Base-by-base conservation (phyloP, 306 rosid genomes). In the Parietaria judaica region DNA sequence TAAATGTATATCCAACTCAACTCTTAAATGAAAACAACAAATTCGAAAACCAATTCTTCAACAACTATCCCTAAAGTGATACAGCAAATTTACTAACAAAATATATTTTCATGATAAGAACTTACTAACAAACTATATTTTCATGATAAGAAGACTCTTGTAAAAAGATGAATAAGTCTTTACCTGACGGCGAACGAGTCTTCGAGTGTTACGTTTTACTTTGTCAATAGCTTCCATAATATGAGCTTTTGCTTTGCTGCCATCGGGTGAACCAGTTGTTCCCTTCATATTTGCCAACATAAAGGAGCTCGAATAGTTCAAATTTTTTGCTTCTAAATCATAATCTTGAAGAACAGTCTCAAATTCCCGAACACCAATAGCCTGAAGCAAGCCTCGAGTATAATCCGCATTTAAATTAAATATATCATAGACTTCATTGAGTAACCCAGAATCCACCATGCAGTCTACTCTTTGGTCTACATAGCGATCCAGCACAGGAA, bases 111-210 rank as follows among this genome's bases (percentile, higher is more conserved):
- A 23, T 23, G 31, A 23, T 23, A 23, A 23, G 10, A 54, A 8
- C n/a, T 6, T 3, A 15, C 4, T 15, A 10, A 7, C 6, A 31
- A 8, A 43, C 11, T 23, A 23, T 23, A 23, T 23, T 23, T 23
- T 23, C 31, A 23, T 23, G 31, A 23, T 23, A 23, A 23, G 10
- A 54, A 8, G 17, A 5, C 51, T 34, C 17, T 11, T 43, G 9
- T 60, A 12, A 3, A 14, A 43, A 60, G 15, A 3, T 16, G 10
- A 62, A 51, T 51, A 31, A 14, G 63, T 56, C 45, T 74, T 67
- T 62, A 87, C 97, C 88, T 87, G 97, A 36, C 89, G 95, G 41
- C 89, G 95, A 79, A 85, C 84, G 55, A 91, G 84, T 79, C 91
- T 87, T 70, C 81, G 70, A 63, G 91, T 87, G 75, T 91, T 87